A percentile compares a stretch with the other conserved stretches of the same genome.
These are phyloP conservation scores for Pythium chondricola DNA, from an alignment of 352 stramenopile genomes.

Conservation along the genomic window DNA sequence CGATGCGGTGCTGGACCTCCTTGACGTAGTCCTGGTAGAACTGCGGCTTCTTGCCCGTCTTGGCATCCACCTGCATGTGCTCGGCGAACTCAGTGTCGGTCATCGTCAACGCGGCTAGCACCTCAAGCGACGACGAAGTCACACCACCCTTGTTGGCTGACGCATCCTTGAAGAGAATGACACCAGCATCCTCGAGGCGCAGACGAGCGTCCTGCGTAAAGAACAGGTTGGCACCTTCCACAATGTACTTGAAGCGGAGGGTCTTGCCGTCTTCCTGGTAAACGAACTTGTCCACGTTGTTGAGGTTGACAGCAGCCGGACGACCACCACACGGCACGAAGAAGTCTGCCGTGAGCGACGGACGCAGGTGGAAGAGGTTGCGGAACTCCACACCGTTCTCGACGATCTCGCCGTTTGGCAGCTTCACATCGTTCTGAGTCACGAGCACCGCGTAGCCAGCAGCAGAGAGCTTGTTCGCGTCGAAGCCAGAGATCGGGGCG, in stretches of 20 bases:
- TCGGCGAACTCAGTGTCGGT: conserved; percentile 70
- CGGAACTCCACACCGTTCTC: conserved; percentile 94
- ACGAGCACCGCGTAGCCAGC: conserved; percentile 66
- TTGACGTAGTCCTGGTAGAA: conserved; percentile 80
- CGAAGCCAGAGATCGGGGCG: conserved; percentile 88
- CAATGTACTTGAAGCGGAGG: conserved; percentile 92
- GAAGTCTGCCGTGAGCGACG: conserved; percentile 89
- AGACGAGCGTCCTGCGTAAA: conserved; percentile 93
- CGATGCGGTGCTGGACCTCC: conserved; percentile 75
- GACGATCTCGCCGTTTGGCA: conserved; percentile 60
- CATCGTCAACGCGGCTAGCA: conserved; percentile 68
- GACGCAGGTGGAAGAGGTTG: conserved; percentile 96
- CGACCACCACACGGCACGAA: conserved; percentile 96
- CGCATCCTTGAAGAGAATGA: conserved; percentile 97
- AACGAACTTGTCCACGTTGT: conserved; percentile 92
- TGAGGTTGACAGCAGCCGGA: conserved; percentile 93
- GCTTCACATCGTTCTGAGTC: conserved; percentile 64
- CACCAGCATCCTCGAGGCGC: conserved; percentile 91
- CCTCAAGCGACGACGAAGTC: conserved; percentile 72
- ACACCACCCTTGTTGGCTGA: conserved; percentile 88
- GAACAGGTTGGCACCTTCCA: conserved; percentile 98
- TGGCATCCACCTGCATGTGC: conserved; percentile 75
- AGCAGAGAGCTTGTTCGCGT: conserved; percentile 59
- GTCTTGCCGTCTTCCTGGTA: conserved; percentile 59
- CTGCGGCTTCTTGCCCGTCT: conserved; percentile 39